These are phyloP conservation scores for Sordaria brevicollis DNA, from an alignment of 495 filamentous ascomycete genomes.

Conservation along the genomic window DNA sequence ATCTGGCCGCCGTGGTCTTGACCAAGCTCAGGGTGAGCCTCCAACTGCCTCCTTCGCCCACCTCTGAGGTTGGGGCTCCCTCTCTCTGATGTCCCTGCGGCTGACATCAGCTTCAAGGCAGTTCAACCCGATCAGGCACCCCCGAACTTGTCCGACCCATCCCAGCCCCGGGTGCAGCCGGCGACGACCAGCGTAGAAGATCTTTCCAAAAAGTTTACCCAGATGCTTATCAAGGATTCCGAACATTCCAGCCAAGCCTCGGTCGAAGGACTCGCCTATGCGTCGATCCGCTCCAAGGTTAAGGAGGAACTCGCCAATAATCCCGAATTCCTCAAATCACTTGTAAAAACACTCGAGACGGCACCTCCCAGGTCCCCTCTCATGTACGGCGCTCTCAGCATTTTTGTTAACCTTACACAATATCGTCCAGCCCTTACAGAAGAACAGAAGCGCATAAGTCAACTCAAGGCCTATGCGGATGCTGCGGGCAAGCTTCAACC, in stretches of 20 bases:
- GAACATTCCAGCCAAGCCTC: slow-evolving; percentile 50
- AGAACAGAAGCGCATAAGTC: slow-evolving; percentile 79
- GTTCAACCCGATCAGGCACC: slow-evolving; percentile 24
- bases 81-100: slow-evolving; percentile 20
- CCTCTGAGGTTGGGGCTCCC: slow-evolving; percentile 3
- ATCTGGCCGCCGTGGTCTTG: slow-evolving; percentile 74
- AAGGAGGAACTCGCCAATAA: slow-evolving; percentile 71
- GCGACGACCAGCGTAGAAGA: slow-evolving; percentile 53
- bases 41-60: slow-evolving; percentile 1
- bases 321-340: slow-evolving; percentile 48
- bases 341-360: slow-evolving; percentile 55
- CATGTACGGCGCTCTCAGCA: slow-evolving; percentile 75
- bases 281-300: slow-evolving; percentile 68
- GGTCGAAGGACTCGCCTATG: slow-evolving; percentile 88
- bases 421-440: slow-evolving; percentile 75
- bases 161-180: slow-evolving; percentile 31
- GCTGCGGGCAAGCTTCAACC: slow-evolving; percentile 53
- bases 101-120: slow-evolving; percentile 45
- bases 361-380: slow-evolving; percentile 54
- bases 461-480: slow-evolving; percentile 90
- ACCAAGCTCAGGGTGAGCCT: slow-evolving; percentile 57
- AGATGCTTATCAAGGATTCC: slow-evolving; percentile 55
- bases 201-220: slow-evolving; percentile 67
- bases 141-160: slow-evolving; percentile 30
- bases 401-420: slow-evolving; percentile 69